Evolutionary conservation across 371 early-diverging fungal genomes (phyloP), one percentile per base, ranked within the genome.

Genomic region (Mortierella sp.): DNA sequence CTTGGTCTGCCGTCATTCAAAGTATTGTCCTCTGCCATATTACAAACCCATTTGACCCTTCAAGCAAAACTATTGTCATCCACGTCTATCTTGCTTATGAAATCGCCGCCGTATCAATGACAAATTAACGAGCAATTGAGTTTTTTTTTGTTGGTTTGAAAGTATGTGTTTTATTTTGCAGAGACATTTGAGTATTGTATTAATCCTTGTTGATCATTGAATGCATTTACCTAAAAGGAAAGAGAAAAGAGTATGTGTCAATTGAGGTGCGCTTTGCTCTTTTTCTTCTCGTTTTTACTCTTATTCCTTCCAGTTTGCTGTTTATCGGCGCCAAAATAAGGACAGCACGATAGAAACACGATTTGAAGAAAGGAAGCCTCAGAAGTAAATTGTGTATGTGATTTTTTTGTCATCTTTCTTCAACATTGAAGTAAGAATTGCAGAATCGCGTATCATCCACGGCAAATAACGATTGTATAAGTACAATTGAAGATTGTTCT

Each of bases 351-450:
- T 28, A n/a, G 26, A 26, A 50, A 26, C 11, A 9, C 34, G 11
- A 45, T 73, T 1, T 8, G 16, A 31, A 19, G 26, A 24, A 44
- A n/a, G 34, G n/a, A 55, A 13, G 79, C 84, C 84, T 84, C 84
- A 84, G 84, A 80, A 72, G 55, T 77, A 72, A 73, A 76, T 58
- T 34, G 84, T 84, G 84, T 57, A 84, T 84, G 84, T 84, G 84
- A 84, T 84, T 80, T 58, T 60, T 80, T 84, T 84, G 55, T 84
- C 84, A 74, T 80, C 84, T 78, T 84, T 73, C 78, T 84, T 78
- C 84, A 78, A 83, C 79, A 54, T 76, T 80, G 84, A 78, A 84
- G 77, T 84, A 57, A 77, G 84, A 84, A 84, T 84, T 84, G 84
- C 84, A 84, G 84, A 84, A 84, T 84, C 84, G 77, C 77, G 72